phyloP scores from a whole-genome alignment of 2,329 filamentous ascomycete species.

The Hansfordia pulvinata region DNA sequence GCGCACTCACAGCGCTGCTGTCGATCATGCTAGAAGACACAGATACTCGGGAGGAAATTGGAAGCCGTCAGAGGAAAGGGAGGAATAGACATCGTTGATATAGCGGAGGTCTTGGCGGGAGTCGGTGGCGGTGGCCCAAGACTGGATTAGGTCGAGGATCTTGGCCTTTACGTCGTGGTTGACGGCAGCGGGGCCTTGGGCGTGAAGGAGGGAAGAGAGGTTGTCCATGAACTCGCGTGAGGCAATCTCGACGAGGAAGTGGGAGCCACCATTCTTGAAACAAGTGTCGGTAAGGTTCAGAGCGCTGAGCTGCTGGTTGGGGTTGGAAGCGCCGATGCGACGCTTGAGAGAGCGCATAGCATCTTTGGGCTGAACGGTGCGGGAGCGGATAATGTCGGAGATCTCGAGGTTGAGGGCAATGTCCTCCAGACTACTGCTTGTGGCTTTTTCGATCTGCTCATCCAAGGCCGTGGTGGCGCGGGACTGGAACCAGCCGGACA shows the following conservation, averaged over 20 bases:
- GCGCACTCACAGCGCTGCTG: conserved; percentile 67
- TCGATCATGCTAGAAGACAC: conserved; percentile 97
- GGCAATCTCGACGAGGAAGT: conserved; percentile 91
- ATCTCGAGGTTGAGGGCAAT: conserved; percentile 97
- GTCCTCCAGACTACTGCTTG: conserved; percentile 91
- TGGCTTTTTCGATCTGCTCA: conserved; percentile 93
- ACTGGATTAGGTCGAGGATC: conserved; percentile 87
- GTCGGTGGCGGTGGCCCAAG: conserved; percentile 83
- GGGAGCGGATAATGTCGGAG: conserved; percentile 92
- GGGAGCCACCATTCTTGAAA: conserved; percentile 92
- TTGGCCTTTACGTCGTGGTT: conserved; percentile 80
- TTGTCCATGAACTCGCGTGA: conserved; percentile 99
- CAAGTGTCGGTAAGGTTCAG: conserved; percentile 91
- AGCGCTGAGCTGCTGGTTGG: conserved; percentile 91
- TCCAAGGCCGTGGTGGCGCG: conserved; percentile 84
- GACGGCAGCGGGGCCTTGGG: conserved; percentile 57
- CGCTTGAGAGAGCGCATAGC: conserved; percentile 94
- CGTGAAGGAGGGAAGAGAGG: conserved; percentile 76
- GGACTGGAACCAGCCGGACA: conserved; percentile 95
- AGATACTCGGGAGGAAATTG: conserved; percentile 77
- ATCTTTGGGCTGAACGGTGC: conserved; percentile 93
- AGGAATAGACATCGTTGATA: conserved; percentile 76
- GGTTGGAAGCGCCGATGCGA: conserved; percentile 93
- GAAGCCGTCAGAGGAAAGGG: conserved; percentile 72
- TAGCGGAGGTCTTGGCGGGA: conserved; percentile 73